These are phyloP conservation scores for Megacollybia marginata DNA, from an alignment of 768 basidiomycete species.

Conservation along the genomic window DNA sequence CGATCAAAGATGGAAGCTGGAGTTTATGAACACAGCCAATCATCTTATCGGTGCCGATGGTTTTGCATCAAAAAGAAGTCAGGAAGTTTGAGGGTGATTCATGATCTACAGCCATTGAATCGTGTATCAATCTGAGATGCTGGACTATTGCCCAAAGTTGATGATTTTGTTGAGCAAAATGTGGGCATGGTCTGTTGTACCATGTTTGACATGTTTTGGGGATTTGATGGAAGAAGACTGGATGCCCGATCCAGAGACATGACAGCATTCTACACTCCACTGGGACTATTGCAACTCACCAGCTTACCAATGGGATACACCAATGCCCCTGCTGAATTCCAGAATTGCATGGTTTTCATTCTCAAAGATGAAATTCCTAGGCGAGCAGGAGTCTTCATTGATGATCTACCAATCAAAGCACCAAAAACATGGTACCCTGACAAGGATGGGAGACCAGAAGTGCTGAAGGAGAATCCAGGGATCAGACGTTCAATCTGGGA, in stretches of 20 bases:
- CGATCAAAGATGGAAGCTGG: constrained; percentile 17
- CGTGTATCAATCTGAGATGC: constrained; percentile 20
- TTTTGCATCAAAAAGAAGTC: constrained; percentile 21
- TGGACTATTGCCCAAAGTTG: constrained; percentile 15
- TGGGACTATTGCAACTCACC: constrained; percentile 23
- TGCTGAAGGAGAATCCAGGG: constrained; percentile 10
- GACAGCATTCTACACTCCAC: constrained; percentile 19
- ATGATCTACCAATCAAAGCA: constrained; percentile 24
- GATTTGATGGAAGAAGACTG: too few relatives aligned
- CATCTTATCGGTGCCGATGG: constrained; percentile 16
- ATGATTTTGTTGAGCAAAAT: constrained; percentile 2
- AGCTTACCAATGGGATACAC: constrained; percentile 32
- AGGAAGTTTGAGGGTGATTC: constrained; percentile 15
- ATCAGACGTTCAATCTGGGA: constrained; percentile 28
- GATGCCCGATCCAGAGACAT: too few relatives aligned
- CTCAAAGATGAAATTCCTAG: constrained; percentile 21
- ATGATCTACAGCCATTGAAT: constrained; percentile 23
- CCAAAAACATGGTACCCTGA: constrained; percentile 21
- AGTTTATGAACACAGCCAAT: constrained; percentile 4
- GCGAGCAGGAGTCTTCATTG: constrained; percentile 18
- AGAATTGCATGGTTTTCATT: constrained; percentile 17
- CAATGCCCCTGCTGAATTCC: constrained; percentile 17
- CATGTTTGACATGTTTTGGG: not conserved
- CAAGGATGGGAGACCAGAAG: constrained; percentile 9
- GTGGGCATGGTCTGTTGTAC: constrained; percentile 15